These are phyloP conservation scores for Metarhizium anisopliae DNA, from an alignment of 2,329 filamentous ascomycete genomes.

Conservation along the genomic window DNA sequence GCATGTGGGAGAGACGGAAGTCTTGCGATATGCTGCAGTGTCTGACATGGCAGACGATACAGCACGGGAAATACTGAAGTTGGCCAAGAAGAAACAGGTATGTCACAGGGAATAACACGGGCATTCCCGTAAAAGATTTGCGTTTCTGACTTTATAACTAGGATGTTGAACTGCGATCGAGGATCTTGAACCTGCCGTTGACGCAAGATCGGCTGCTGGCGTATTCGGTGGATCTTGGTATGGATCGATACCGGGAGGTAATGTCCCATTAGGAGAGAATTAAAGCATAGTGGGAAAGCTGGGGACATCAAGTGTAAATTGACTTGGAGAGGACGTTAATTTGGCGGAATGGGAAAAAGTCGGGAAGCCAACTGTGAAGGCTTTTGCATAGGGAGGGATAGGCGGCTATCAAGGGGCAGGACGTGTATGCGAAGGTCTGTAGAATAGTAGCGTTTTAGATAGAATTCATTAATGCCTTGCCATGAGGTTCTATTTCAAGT, in stretches of 20 bases:
- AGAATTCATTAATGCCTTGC: slow-evolving; percentile 2
- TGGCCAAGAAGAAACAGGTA: slow-evolving; percentile 48
- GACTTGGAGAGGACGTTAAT: neutral
- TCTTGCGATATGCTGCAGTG: slow-evolving; percentile 57
- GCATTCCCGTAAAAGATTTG: neutral
- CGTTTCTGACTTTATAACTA: slow-evolving; percentile 12
- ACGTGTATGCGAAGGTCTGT: neutral
- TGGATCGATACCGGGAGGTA: slow-evolving; percentile 58
- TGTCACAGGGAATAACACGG: slow-evolving; percentile 15
- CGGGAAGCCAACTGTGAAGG: neutral
- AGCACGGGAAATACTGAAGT: slow-evolving; percentile 53
- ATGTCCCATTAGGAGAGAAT: slow-evolving; percentile 37
- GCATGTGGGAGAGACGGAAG: slow-evolving; percentile 32
- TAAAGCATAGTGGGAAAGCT: neutral
- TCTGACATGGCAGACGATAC: slow-evolving; percentile 74
- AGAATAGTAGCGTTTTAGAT: slow-evolving; percentile 6
- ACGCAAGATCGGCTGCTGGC: slow-evolving; percentile 64
- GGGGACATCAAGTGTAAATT: neutral
- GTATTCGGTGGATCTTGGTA: slow-evolving; percentile 61
- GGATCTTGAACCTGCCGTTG: slow-evolving; percentile 52
- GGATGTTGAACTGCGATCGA: slow-evolving; percentile 27
- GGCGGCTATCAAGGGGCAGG: neutral
- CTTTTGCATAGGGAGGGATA: neutral
- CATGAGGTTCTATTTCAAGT: neutral
- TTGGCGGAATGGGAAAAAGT: neutral